Evolutionary conservation across 2,329 filamentous ascomycete genomes (phyloP), one percentile per base, ranked within the genome.

Genomic region (Phyllachora maydis): DNA sequence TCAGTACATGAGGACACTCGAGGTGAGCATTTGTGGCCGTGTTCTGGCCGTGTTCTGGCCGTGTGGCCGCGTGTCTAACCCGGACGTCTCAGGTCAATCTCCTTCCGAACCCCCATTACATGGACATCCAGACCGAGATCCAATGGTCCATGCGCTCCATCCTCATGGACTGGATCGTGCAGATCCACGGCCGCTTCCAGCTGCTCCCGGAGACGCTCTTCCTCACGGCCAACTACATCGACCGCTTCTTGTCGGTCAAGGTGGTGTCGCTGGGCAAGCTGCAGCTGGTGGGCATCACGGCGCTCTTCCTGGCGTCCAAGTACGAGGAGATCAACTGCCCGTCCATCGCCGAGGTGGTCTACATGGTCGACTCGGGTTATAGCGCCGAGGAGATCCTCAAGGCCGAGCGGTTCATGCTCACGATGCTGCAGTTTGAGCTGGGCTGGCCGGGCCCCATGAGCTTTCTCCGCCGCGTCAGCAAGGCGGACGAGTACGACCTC

Each of bases 381-480:
- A 76, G 65, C 3, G 62, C 66, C 10, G 83, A 93, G 27, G 88
- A 95, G 52, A 85, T 98, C 27, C 64, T 95, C 34, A 93, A 95
- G 54, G 88, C 88, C 1, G 88, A 98, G 51, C 73, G 83, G 8
- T 95, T 92, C 55, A 98, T 98, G 83, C 65, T 98, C 24, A 90
- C 69, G 48, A 91, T 93, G 74, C 67, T 98, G 25, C 66, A 81
- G 38, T 98, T 92, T 42, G 82, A 93, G 50, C 66, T 98, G 25
- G 88, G 88, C 24, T 95, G 81, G 75, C 88, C 88, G n/a, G 88
- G 88, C 20, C 88, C 88, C 2, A 93, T 98, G 85, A 93, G 82
- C 54, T 98, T 98, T 51, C 60, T 98, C 30, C 69, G 88, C 30
- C 72, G 85, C 27, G 88, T 95, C 49, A 95, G 85, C 69, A 95